phyloP scores from a whole-genome alignment of 108 stramenopile genomes.

The Cyclotella baltica region DNA sequence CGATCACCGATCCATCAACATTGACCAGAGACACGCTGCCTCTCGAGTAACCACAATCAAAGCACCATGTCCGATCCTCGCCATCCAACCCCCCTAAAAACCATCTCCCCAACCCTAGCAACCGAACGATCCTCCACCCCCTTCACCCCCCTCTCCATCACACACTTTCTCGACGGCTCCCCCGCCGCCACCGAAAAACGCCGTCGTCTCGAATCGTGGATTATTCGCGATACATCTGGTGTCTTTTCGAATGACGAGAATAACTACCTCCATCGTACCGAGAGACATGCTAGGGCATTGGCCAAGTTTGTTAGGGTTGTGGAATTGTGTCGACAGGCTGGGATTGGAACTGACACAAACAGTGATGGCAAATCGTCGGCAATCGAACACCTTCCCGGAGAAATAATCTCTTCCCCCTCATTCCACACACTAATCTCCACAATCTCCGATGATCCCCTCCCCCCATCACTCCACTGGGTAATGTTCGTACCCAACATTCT shows the following conservation, averaged over 20 bases:
- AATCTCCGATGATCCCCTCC: slow-evolving; percentile 77
- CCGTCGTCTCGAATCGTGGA: slow-evolving; percentile 70
- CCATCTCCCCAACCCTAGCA: slow-evolving; percentile 64
- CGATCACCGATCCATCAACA: too few species aligned
- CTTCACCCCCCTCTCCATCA: slow-evolving; percentile 69
- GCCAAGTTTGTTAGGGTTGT: slow-evolving; percentile 87
- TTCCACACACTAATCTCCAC: slow-evolving; percentile 69
- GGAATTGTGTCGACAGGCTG: slow-evolving; percentile 81
- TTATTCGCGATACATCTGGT: slow-evolving; percentile 67
- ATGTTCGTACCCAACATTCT: slow-evolving; percentile 94
- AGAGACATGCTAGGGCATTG: slow-evolving; percentile 77
- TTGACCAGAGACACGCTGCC: too few species aligned
- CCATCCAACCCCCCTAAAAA: slow-evolving; percentile 18
- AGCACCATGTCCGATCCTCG: slow-evolving; percentile 25
- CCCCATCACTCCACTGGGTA: slow-evolving; percentile 88
- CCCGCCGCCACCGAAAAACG: slow-evolving; percentile 56
- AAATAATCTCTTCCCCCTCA: slow-evolving; percentile 63
- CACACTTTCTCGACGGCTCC: slow-evolving; percentile 81
- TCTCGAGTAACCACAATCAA: not conserved
- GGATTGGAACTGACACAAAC: slow-evolving; percentile 50
- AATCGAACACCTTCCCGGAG: slow-evolving; percentile 50
- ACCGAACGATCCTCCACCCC: slow-evolving; percentile 67
- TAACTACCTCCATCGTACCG: slow-evolving; percentile 81
- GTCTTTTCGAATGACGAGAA: slow-evolving; percentile 82
- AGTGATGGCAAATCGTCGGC: slow-evolving; percentile 23